phyloP scores from a whole-genome alignment of 2,329 filamentous ascomycete species.

The Leptographium radiaticola region DNA sequence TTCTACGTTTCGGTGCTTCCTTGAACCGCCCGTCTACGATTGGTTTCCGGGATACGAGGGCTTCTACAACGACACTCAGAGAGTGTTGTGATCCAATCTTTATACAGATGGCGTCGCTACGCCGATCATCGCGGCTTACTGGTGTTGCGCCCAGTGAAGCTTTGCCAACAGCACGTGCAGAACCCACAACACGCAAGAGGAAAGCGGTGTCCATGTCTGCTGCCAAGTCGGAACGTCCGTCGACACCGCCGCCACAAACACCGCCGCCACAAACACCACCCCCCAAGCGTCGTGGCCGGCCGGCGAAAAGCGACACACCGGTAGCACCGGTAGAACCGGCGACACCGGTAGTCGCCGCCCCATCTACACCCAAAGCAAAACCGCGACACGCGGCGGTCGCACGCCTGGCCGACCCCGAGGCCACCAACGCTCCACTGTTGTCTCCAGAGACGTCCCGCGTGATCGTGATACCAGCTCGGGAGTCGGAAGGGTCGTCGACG shows the following conservation, averaged over 20 bases:
- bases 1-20: too few relatives aligned
- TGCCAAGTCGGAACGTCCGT: not conserved
- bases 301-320: not conserved
- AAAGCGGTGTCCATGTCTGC: slow-evolving; percentile 10
- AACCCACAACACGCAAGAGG: slow-evolving; percentile 14
- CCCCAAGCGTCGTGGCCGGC: not conserved
- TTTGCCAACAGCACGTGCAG: slow-evolving; percentile 1
- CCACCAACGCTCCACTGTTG: slow-evolving; percentile 57
- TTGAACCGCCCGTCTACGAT: too few relatives aligned
- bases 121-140: slow-evolving; percentile 27
- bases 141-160: slow-evolving; percentile 15
- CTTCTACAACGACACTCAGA: too few relatives aligned
- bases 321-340: slow-evolving; percentile 24
- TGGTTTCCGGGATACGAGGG: too few relatives aligned
- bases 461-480: slow-evolving; percentile 28
- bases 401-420: slow-evolving; percentile 48
- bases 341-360: slow-evolving; percentile 28
- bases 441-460: slow-evolving; percentile 57
- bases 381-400: slow-evolving; percentile 28
- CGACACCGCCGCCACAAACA: not conserved
- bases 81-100: too few relatives aligned
- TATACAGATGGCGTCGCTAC: slow-evolving; percentile 16
- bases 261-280: too few relatives aligned
- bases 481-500: slow-evolving; percentile 15
- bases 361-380: slow-evolving; percentile 14